Base-by-base conservation (phyloP, 169 alveolate species). In the Eimeria tenella region DNA sequence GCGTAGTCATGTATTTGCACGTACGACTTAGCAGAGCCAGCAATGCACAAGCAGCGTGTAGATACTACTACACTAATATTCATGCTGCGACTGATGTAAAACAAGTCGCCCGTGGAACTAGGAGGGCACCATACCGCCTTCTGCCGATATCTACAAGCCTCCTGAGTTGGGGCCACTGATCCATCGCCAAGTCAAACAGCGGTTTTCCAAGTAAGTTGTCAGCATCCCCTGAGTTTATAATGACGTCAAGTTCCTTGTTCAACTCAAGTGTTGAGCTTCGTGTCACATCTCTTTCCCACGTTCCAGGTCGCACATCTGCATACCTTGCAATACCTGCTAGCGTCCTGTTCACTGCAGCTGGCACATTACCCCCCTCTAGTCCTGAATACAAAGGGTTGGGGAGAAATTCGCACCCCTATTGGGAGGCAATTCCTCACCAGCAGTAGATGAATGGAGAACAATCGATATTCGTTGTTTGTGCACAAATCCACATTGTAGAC, bases 121-220 rank as follows among this genome's bases (percentile, higher is more conserved):
- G 68, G 68, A 58, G 68, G 68, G 68, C 42, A 31, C 42, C 15
- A 5, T 42, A 83, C 90, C 90, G 75, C 58, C 25, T 52, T 21
- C 11, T 58, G 58, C 90, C 90, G 4, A 83, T 83, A 31, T 83
- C 90, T 4, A 83, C 90, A 13, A 83, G 21, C 90, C 17, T 23
- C 62, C 90, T 55, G 23, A 83, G 90, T 15, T 83, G 90, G 49
- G 90, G 90, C 90, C 90, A 83, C 52, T 83, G 50, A 23, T 83
- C 77, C 77, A 83, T 58, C 56, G 75, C 90, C 77, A 50, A 56
- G 5, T 83, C 90, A 60, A 83, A 83, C n/a, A 83, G 90, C 6
- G 90, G 90, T 62, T 62, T 83, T 15, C 90, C 90, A 11, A 83
- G 77, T 10, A 83, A 5, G 49, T 75, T 74, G 70, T 83, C 90